A percentile compares a stretch with the other conserved stretches of the same genome.
Evolutionary conservation across 331 rosid species (phyloP).

Genomic region (Saraca asoca): DNA sequence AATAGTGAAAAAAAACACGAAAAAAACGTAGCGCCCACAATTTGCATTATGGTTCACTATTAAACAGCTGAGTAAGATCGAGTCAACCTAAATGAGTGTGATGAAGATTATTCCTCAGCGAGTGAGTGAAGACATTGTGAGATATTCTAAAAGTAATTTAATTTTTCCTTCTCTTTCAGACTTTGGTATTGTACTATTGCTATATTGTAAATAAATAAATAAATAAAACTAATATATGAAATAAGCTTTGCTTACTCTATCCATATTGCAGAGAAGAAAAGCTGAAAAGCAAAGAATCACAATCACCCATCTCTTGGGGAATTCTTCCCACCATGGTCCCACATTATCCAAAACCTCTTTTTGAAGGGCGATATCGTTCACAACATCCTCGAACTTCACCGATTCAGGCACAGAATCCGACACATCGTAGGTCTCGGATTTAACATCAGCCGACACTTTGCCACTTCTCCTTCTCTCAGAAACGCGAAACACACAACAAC

Average conservation of each 20-base stretch:
- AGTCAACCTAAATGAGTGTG: too few species aligned
- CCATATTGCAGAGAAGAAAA: constrained; percentile 96
- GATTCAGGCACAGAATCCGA: constrained; percentile 42
- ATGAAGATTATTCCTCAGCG: too few species aligned
- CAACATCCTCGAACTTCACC: constrained; percentile 45
- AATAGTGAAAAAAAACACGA: too few species aligned
- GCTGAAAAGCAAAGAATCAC: constrained; percentile 89
- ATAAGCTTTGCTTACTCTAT: constrained; percentile 57
- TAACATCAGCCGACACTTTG: constrained; percentile 63
- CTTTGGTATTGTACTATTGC: too few species aligned
- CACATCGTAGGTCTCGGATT: constrained; percentile 56
- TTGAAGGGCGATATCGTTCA: constrained; percentile 25
- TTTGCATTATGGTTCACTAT: too few species aligned
- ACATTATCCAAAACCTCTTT: constrained; percentile 42
- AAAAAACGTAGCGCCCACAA: too few species aligned
- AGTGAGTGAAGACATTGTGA: too few species aligned
- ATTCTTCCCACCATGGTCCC: constrained; percentile 68
- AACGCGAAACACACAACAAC: constrained; percentile 35
- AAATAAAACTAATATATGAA: background rate
- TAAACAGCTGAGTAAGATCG: too few species aligned
- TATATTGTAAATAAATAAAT: too few species aligned
- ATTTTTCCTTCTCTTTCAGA: too few species aligned
- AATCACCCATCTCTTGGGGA: constrained; percentile 93
- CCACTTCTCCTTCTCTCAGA: constrained; percentile 37
- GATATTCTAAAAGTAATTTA: too few species aligned